Evolutionary conservation across 768 basidiomycete species (phyloP).

Genomic region (Vararia minispora): DNA sequence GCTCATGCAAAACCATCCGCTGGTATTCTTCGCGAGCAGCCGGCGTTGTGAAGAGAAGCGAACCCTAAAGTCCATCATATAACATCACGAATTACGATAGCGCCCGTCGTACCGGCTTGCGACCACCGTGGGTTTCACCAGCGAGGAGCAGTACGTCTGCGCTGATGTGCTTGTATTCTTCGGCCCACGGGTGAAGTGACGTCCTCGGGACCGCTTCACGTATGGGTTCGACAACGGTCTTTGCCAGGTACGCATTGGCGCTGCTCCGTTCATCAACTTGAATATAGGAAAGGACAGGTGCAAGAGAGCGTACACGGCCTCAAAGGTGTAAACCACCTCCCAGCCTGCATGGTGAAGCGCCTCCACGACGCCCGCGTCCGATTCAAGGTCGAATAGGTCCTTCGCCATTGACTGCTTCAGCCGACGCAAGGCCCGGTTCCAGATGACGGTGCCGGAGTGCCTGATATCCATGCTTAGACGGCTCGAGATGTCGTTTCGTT

Average conservation of each 20-base stretch:
- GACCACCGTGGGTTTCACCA: conserved; percentile 28
- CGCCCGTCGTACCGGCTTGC: conserved; percentile 29
- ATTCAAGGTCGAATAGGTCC: conserved; percentile 10
- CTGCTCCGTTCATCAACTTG: too few relatives aligned
- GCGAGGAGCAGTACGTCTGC: conserved; percentile 29
- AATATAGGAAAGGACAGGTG: too few relatives aligned
- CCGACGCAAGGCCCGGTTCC: neutral
- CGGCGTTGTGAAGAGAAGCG: conserved; percentile 11
- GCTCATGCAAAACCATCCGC: conserved; percentile 4
- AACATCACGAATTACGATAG: conserved; percentile 12
- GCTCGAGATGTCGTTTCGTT: conserved; percentile 1
- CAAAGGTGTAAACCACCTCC: conserved; percentile 29
- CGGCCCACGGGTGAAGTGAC: conserved; percentile 27
- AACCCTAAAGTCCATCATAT: conserved; percentile 3
- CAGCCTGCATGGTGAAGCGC: conserved; percentile 28
- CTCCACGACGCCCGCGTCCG: conserved; percentile 21
- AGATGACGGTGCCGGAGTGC: conserved; percentile 1
- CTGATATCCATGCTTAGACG: neutral
- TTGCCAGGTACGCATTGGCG: conserved; percentile 29
- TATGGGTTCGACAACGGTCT: conserved; percentile 29
- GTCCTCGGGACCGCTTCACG: conserved; percentile 24
- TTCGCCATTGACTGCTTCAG: neutral
- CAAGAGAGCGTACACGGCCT: too few relatives aligned
- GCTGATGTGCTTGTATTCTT: conserved; percentile 25
- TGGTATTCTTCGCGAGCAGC: conserved; percentile 5